These are phyloP conservation scores for Colletotrichum sp. DNA, from an alignment of 2,329 filamentous ascomycete genomes.

Conservation along the genomic window DNA sequence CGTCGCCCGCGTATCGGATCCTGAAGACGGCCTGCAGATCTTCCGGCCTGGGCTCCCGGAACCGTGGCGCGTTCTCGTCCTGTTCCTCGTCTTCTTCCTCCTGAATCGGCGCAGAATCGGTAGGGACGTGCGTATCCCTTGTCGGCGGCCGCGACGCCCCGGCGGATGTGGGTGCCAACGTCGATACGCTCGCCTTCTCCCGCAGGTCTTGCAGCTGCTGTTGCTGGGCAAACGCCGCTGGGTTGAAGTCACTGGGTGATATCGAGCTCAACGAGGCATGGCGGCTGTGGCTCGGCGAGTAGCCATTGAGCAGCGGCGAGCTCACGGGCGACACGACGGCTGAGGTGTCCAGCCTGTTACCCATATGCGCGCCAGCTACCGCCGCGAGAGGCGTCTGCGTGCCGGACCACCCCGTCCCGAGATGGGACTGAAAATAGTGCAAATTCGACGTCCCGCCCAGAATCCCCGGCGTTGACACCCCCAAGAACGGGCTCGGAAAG, in stretches of 20 bases:
- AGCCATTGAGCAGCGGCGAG: slow-evolving; percentile 9
- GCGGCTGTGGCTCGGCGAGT: slow-evolving; percentile 42
- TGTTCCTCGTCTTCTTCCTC: slow-evolving; percentile 38
- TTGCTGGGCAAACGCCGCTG: slow-evolving; percentile 15
- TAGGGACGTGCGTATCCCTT: slow-evolving; percentile 47
- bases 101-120: slow-evolving; percentile 34
- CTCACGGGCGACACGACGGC: slow-evolving; percentile 9
- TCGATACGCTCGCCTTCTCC: slow-evolving; percentile 69
- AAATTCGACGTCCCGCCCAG: slow-evolving; percentile 78
- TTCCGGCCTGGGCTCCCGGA: slow-evolving; percentile 78
- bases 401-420: slow-evolving; percentile 74
- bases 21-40: slow-evolving; percentile 94
- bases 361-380: slow-evolving; percentile 69
- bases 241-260: slow-evolving; percentile 46
- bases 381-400: slow-evolving; percentile 81
- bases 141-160: slow-evolving; percentile 63
- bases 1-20: slow-evolving; percentile 86
- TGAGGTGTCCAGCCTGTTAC: slow-evolving; percentile 28
- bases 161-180: slow-evolving; percentile 60
- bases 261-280: slow-evolving; percentile 53
- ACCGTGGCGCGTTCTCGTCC: slow-evolving; percentile 46
- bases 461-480: slow-evolving; percentile 65
- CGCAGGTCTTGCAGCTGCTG: slow-evolving; percentile 37
- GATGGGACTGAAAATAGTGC: slow-evolving; percentile 82
- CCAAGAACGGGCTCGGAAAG: slow-evolving; percentile 62